phyloP scores from a whole-genome alignment of 2,329 filamentous ascomycete genomes.

The Coleophoma crateriformis region DNA sequence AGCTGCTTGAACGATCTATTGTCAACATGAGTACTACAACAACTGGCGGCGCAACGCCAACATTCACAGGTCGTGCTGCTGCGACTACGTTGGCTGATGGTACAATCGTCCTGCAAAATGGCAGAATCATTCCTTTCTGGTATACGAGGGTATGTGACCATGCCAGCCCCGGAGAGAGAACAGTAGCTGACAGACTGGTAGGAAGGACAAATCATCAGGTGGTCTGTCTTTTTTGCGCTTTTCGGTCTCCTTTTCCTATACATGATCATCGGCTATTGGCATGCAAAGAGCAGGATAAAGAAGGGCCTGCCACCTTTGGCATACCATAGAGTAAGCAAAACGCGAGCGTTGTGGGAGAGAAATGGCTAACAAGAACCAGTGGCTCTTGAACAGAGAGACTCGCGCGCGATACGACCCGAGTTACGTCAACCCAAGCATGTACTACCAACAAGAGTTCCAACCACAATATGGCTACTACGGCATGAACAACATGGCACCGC shows the following conservation, averaged over 20 bases:
- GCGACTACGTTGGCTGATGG: too few species aligned
- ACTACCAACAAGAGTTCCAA: conserved; percentile 33
- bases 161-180: too few species aligned
- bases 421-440: conserved; percentile 38
- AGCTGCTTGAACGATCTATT: too few species aligned
- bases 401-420: conserved; percentile 29
- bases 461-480: conserved; percentile 27
- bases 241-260: conserved; percentile 53
- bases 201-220: conserved; percentile 50
- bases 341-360: too few species aligned
- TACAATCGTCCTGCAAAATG: too few species aligned
- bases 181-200: conserved; percentile 2
- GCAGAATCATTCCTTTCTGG: conserved; percentile 26
- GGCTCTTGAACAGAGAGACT: conserved; percentile 23
- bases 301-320: conserved; percentile 59
- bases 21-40: too few species aligned
- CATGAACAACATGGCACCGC: conserved; percentile 41
- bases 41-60: too few species aligned
- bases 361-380: conserved; percentile 16
- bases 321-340: conserved; percentile 62
- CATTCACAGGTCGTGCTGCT: too few species aligned
- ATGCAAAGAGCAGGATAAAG: conserved; percentile 61
- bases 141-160: conserved; percentile 29
- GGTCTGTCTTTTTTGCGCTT: conserved; percentile 60
- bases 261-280: conserved; percentile 62